phyloP scores from a whole-genome alignment of 768 basidiomycete genomes.

The Vishniacozyma victoriae region DNA sequence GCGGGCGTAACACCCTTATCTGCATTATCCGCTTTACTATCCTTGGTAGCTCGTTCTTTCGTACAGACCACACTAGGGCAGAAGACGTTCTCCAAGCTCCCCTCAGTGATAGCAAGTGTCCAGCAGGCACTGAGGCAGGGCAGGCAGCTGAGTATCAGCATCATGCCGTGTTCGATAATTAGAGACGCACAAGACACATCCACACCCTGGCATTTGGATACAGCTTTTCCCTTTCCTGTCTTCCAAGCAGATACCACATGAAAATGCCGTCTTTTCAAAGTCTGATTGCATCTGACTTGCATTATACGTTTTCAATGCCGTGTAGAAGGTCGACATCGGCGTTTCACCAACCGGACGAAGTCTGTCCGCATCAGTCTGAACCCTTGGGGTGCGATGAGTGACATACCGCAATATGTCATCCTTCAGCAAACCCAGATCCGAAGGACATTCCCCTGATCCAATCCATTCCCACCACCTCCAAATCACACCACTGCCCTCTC shows the following conservation, averaged over 20 bases:
- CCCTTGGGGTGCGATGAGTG: not conserved
- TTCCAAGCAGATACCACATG: constrained; percentile 70
- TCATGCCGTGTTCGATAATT: not conserved
- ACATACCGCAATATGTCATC: constrained; percentile 18
- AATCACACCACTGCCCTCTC: constrained; percentile 28
- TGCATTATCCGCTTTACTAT: not conserved
- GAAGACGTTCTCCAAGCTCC: constrained; percentile 65
- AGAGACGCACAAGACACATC: constrained; percentile 61
- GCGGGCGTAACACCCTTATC: constrained; percentile 52
- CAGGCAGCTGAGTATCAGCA: constrained; percentile 53
- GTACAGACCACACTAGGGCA: constrained; percentile 77
- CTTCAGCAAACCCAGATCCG: constrained; percentile 17
- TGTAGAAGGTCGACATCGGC: constrained; percentile 26
- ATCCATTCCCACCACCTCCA: constrained; percentile 46
- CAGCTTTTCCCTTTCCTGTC: constrained; percentile 70
- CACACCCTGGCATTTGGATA: constrained; percentile 58
- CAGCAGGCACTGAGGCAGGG: constrained; percentile 74
- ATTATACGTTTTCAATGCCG: constrained; percentile 28
- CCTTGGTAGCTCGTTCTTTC: constrained; percentile 49
- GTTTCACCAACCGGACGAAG: constrained; percentile 19
- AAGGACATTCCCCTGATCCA: constrained; percentile 30
- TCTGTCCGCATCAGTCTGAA: constrained; percentile 10
- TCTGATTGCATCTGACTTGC: constrained; percentile 26
- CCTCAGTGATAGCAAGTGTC: constrained; percentile 72
- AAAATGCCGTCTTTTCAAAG: constrained; percentile 63